These are phyloP conservation scores for Austroboletus novae-zelandiae DNA, from an alignment of 1,284 basidiomycete genomes.

Conservation along the genomic window DNA sequence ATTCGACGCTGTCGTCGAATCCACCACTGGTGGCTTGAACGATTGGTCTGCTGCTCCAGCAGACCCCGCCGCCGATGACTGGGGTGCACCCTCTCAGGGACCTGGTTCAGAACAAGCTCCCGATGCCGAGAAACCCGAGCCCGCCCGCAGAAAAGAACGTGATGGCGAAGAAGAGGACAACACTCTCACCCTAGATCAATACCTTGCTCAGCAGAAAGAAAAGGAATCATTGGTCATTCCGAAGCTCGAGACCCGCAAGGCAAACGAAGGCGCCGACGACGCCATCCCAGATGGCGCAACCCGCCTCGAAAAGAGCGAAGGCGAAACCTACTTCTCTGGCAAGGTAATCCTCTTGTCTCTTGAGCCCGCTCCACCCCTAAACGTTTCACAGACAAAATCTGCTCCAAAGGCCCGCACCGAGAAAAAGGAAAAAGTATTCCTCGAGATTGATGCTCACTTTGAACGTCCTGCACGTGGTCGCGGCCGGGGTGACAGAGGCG, in stretches of 20 bases:
- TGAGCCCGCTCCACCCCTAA: slow-evolving; percentile 7
- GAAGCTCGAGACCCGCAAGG: slow-evolving; percentile 71
- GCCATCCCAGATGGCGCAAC: slow-evolving; percentile 63
- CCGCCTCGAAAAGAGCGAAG: slow-evolving; percentile 57
- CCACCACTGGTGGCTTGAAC: slow-evolving; percentile 27
- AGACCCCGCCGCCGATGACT: slow-evolving; percentile 33
- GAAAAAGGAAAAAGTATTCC: slow-evolving; percentile 76
- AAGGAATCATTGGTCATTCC: slow-evolving; percentile 52
- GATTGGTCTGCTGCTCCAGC: slow-evolving; percentile 41
- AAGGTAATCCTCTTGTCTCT: slow-evolving; percentile 49
- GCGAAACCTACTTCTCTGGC: slow-evolving; percentile 70
- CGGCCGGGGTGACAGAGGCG: slow-evolving; percentile 40
- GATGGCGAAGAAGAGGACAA: slow-evolving; percentile 89
- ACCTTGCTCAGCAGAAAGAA: slow-evolving; percentile 72
- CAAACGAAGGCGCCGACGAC: slow-evolving; percentile 63
- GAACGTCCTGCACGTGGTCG: slow-evolving; percentile 67
- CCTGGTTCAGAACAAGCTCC: slow-evolving; percentile 35
- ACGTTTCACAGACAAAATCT: slow-evolving; percentile 47
- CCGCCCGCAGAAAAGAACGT: slow-evolving; percentile 45
- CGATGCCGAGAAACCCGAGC: slow-evolving; percentile 40
- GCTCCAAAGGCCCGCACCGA: slow-evolving; percentile 62
- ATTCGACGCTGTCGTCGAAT: slow-evolving; percentile 53
- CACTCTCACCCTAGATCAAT: slow-evolving; percentile 84
- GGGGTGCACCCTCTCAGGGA: slow-evolving; percentile 37
- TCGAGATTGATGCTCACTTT: slow-evolving; percentile 78